Conservation (phyloP, 1,284 basidiomycete species). For the Trametes hirsuta region DNA sequence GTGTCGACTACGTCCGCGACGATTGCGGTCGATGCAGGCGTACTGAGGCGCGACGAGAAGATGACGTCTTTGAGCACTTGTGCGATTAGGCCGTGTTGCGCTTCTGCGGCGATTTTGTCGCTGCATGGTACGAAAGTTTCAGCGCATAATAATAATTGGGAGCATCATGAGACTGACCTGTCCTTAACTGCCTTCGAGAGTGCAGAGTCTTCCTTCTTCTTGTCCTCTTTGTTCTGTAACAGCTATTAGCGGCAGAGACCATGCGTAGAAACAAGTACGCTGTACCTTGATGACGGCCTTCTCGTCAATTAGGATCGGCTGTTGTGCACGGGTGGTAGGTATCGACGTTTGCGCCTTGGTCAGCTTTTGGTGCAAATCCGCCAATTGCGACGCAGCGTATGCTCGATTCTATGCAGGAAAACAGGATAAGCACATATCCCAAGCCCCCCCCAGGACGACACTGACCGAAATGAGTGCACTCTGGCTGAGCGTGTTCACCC, state of each 20-base stretch:
- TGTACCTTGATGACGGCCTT: conserved; percentile 41
- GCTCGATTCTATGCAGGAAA: conserved; percentile 73
- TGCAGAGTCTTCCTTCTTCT: conserved; percentile 79
- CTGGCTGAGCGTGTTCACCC: conserved; percentile 95
- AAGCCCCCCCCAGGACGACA: conserved; percentile 6
- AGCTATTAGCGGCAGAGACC: neutral
- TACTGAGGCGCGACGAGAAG: conserved; percentile 65
- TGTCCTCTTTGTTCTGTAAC: conserved; percentile 64
- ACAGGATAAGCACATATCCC: neutral
- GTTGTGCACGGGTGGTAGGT: conserved; percentile 55
- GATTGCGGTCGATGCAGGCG: conserved; percentile 22
- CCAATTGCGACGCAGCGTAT: conserved; percentile 88
- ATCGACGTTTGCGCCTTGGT: conserved; percentile 63
- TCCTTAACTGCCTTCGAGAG: conserved; percentile 84
- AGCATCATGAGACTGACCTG: conserved; percentile 52
- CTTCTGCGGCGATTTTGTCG: conserved; percentile 84
- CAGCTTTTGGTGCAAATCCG: conserved; percentile 89
- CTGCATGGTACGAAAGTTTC: conserved; percentile 43
- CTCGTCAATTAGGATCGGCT: conserved; percentile 54
- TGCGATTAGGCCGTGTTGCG: conserved; percentile 88
- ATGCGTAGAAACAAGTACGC: neutral
- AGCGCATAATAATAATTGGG: neutral
- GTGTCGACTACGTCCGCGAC: conserved; percentile 42
- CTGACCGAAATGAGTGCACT: conserved; percentile 88
- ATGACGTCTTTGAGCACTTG: conserved; percentile 89